Base-by-base conservation (phyloP, 1,284 basidiomycete species). In the Cutaneotrichosporon sp. region DNA sequence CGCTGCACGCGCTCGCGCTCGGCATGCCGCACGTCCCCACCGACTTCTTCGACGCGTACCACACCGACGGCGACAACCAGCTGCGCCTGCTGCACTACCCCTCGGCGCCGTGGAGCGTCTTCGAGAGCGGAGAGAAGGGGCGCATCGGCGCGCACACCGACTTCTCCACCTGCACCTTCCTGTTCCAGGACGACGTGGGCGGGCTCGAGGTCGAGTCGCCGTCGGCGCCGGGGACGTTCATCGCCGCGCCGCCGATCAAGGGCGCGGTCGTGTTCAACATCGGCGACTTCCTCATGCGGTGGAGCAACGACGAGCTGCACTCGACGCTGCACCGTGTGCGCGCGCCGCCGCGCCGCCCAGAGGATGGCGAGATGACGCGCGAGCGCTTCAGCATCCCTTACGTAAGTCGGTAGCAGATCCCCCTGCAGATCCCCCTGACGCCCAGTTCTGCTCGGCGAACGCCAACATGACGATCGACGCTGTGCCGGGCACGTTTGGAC, bases 131-230 rank as follows among this genome's bases (percentile, higher is more conserved):
- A 24, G 75, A 81, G 33, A 72, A 84, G 31, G 78, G 82, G 6
- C 75, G 85, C 29, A 85, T 87, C 53, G 83, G 81, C 14, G 83
- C 83, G 1, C 86, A 87, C 67, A 83, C 84, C 2, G 86, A 88
- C 69, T 87, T 85, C 59, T 81, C 83, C 2, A 84, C 83, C 0
- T 80, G 86, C 46, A 88, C 86, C 45, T 70, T 87, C 27, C 73
- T 87, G 9, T 80, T 87, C 60, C 86, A 87, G 72, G 86, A 87
- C 66, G 77, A 83, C 20, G 81, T 83, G 5, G 85, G 86, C 3
- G 86, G 87, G 0, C 78, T 87, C 7, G 86, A 88, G 68, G 82
- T 87, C 1, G 85, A 87, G 71, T 81, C 84, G 68, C 84, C 84
- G 0, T 74, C 56, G n/a, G 42, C 53, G 9, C 82, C 83, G 1